Base-by-base conservation (phyloP, 768 basidiomycete species). In the Macrolepiota dolichaula region DNA sequence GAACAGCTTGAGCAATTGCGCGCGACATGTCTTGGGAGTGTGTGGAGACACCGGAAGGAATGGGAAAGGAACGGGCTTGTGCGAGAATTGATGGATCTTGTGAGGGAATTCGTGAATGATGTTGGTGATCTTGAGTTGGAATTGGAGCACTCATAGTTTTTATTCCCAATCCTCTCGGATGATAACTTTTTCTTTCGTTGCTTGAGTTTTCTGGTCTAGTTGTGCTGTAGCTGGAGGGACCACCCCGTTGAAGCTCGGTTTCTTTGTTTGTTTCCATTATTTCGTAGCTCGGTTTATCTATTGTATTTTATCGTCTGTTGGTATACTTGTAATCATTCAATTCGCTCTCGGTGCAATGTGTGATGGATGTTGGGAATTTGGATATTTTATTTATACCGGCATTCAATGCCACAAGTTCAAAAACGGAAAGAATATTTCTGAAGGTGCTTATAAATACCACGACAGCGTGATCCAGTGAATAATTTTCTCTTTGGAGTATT, bases 1-100 rank as follows among this genome's bases (percentile, higher is more conserved):
- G 97, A 99, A 69, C 87, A 96, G 69, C 82, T 99, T 5, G 97
- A 98, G 70, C 95, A 98, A 72, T 80, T 99, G 5, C 85, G 97
- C 4, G 96, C 97, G 7, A 85, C 83, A 2, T 89, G 87, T 66
- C 82, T 95, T 25, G 85, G 86, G 44, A 78, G 78, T 53, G 80
- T 98, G n/a, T 99, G 96, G 96, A 78, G 85, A 29, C 86, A 85
- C 63, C 76, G 95, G 37, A 76, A 78, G 12, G 89, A 90, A 36
- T 99, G 97, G 97, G 84, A 97, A 68, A 80, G 96, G 50, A 81
- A 84, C 66, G 73, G 69, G 5, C 76, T 96, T 54, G 70, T 96
- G 1, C 69, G 70, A 29, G 85, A 91, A 64, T 72, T 95, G 55
- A 64, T 79, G 57, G 76, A 74, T 9, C 71, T 83, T n/a, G 79